Conservation (phyloP, 768 basidiomycete genomes). For the Boletus tylopilopsis region DNA sequence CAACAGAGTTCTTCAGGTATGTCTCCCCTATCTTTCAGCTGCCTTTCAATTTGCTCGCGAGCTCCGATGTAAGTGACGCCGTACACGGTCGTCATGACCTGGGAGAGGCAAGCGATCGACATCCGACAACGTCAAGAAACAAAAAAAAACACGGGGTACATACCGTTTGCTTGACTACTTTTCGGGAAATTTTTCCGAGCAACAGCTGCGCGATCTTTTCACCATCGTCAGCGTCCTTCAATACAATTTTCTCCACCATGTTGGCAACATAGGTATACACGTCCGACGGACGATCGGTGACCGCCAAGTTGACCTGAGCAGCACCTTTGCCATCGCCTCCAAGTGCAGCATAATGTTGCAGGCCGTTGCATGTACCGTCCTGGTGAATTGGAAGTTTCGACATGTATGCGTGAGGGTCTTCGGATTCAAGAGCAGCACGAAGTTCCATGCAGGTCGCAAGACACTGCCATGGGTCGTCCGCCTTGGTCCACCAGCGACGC, state of each 20-base stretch:
- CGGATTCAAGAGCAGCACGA: constrained; percentile 70
- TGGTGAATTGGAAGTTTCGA: constrained; percentile 91
- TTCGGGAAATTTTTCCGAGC: constrained; percentile 76
- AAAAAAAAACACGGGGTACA: constrained; percentile 20
- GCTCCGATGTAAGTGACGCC: constrained; percentile 96
- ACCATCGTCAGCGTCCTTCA: constrained; percentile 51
- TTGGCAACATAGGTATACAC: constrained; percentile 90
- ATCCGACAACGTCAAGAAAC: neutral
- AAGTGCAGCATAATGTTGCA: constrained; percentile 98
- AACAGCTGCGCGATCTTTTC: constrained; percentile 56
- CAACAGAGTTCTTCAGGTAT: constrained; percentile 73
- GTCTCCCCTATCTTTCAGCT: constrained; percentile 73
- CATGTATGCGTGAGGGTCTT: constrained; percentile 51
- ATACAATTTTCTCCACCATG: constrained; percentile 73
- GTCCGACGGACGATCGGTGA: constrained; percentile 84
- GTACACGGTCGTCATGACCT: constrained; percentile 99
- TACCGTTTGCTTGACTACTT: constrained; percentile 97
- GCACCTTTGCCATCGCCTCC: constrained; percentile 91
- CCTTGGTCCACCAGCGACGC: constrained; percentile 80
- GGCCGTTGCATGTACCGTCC: constrained; percentile 96
- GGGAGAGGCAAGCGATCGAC: neutral
- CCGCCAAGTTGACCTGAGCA: constrained; percentile 85
- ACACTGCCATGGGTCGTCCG: constrained; percentile 98
- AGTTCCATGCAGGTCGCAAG: constrained; percentile 91
- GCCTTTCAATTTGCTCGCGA: constrained; percentile 88